phyloP scores from a whole-genome alignment of 495 filamentous ascomycete genomes.

The Thermochaetoides thermophila region DNA sequence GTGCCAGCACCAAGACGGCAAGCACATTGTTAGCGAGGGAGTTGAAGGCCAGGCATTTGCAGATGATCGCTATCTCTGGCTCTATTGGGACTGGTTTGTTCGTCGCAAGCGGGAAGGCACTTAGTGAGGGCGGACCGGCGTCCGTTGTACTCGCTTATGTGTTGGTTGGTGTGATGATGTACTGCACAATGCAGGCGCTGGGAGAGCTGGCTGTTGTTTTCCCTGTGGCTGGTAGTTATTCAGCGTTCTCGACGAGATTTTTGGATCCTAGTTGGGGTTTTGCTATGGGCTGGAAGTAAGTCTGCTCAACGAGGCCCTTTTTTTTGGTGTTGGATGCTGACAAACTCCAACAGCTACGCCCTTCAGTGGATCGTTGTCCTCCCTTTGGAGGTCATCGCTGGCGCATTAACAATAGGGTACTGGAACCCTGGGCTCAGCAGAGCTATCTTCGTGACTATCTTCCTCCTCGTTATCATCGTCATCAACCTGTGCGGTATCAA shows the following conservation, averaged over 20 bases:
- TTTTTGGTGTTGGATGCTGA: background rate
- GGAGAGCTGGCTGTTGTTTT: slow-evolving; percentile 89
- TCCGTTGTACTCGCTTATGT: slow-evolving; percentile 68
- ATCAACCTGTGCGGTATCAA: slow-evolving; percentile 82
- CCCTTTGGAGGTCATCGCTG: slow-evolving; percentile 82
- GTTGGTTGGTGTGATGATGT: slow-evolving; percentile 79
- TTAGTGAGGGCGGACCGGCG: slow-evolving; percentile 71
- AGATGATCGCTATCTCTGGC: slow-evolving; percentile 96
- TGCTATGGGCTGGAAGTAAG: slow-evolving; percentile 90
- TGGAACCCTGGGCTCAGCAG: slow-evolving; percentile 57
- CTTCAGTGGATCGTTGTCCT: slow-evolving; percentile 87
- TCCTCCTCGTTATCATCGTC: slow-evolving; percentile 54
- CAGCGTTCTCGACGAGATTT: slow-evolving; percentile 83
- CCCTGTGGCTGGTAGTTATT: slow-evolving; percentile 85
- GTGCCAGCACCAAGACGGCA: slow-evolving; percentile 13
- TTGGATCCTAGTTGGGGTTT: slow-evolving; percentile 93
- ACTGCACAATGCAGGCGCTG: slow-evolving; percentile 79
- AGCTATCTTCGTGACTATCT: slow-evolving; percentile 73
- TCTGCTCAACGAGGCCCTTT: background rate
- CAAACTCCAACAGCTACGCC: slow-evolving; percentile 49
- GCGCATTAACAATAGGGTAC: slow-evolving; percentile 74
- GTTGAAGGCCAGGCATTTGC: slow-evolving; percentile 73
- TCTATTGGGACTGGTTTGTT: slow-evolving; percentile 93
- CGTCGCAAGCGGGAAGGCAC: slow-evolving; percentile 67
- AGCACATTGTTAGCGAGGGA: slow-evolving; percentile 44